Conservation (phyloP, 352 stramenopile genomes). For the Aphanomyces astaci region DNA sequence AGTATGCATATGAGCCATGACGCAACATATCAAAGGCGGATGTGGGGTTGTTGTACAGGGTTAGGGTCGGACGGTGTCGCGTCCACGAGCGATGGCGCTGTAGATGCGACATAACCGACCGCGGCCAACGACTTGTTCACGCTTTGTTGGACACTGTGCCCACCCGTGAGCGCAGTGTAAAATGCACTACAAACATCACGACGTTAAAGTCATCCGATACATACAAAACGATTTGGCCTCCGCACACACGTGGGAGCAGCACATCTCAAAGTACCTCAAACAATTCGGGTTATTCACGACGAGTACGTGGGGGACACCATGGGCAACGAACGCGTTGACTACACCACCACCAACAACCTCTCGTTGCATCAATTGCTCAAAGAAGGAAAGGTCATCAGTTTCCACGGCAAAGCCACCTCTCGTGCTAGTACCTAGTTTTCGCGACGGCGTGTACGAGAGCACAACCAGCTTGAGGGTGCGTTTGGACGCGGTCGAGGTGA, state of each 20-base stretch:
- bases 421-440: neutral
- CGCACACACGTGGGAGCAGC: no score
- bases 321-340: neutral
- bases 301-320: conserved; percentile 13
- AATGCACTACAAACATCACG: conserved; percentile 6
- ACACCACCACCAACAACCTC: neutral
- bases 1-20: no score
- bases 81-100: neutral
- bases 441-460: conserved; percentile 5
- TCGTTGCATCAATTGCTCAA: no score
- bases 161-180: conserved; percentile 1
- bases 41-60: neutral
- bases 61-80: neutral
- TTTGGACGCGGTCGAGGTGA: neutral
- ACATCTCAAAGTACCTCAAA: neutral
- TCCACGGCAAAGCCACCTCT: neutral
- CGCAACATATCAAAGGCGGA: no score
- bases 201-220: no score
- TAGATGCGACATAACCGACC: neutral
- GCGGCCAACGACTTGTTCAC: neutral
- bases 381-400: neutral
- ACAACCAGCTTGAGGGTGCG: conserved; percentile 6
- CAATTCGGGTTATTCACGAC: neutral
- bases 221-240: neutral
- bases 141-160: neutral